Conservation (phyloP, 805 yeast genomes). For the Schizosaccharomyces lindneri region DNA sequence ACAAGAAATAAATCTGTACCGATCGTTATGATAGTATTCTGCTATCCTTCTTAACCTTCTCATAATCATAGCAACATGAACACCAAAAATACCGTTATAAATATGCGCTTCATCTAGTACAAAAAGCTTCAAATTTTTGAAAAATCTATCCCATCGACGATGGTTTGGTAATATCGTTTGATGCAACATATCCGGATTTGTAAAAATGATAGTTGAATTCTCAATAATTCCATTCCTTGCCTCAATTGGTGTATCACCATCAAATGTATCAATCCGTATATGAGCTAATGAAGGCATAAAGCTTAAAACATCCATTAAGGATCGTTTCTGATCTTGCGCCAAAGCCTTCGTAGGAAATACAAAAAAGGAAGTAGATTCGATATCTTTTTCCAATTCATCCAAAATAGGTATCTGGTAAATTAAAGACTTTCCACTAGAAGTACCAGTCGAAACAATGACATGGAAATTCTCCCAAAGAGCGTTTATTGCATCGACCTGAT, state of each 20-base stretch:
- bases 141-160: slow-evolving; percentile 45
- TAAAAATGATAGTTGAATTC: slow-evolving; percentile 56
- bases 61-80: slow-evolving; percentile 71
- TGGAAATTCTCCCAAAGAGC: slow-evolving; percentile 28
- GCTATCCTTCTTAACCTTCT: slow-evolving; percentile 52
- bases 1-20: slow-evolving; percentile 54
- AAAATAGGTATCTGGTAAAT: slow-evolving; percentile 76
- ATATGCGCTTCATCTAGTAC: slow-evolving; percentile 65
- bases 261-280: slow-evolving; percentile 40
- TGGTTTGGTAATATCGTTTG: slow-evolving; percentile 60
- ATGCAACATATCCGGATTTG: slow-evolving; percentile 90
- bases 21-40: slow-evolving; percentile 24
- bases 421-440: slow-evolving; percentile 87
- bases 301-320: slow-evolving; percentile 34
- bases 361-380: slow-evolving; percentile 44
- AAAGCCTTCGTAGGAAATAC: slow-evolving; percentile 92
- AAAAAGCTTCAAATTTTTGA: slow-evolving; percentile 39
- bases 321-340: slow-evolving; percentile 85
- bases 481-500: slow-evolving; percentile 59
- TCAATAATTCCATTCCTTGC: slow-evolving; percentile 30
- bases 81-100: slow-evolving; percentile 76
- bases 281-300: slow-evolving; percentile 21
- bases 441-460: slow-evolving; percentile 77
- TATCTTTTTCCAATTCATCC: slow-evolving; percentile 19
- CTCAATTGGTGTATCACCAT: slow-evolving; percentile 65